Percentiles rank a stretch among this genome's conserved stretches.
Conservation (phyloP, 306 rosid species). For the Prunus dulcis region DNA sequence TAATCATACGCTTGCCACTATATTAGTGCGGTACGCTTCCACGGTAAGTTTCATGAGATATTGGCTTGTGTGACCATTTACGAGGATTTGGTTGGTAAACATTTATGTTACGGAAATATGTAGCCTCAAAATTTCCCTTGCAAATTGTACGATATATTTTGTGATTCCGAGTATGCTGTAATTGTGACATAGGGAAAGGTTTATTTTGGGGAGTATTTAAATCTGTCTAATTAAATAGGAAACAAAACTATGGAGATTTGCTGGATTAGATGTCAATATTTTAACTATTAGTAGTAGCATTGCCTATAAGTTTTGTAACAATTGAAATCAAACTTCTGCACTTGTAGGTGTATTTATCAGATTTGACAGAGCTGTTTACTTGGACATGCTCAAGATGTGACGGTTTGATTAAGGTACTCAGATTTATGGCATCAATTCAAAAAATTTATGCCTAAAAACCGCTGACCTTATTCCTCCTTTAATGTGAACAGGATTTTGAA, state of each 20-base stretch:
- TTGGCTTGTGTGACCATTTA: background rate
- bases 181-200: constrained; percentile 10
- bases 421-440: constrained; percentile 14
- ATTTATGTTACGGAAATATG: background rate
- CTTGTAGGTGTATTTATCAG: constrained; percentile 86
- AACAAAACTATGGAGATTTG: background rate
- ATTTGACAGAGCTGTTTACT: constrained; percentile 77
- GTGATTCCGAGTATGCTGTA: constrained; percentile 3
- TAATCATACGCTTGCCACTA: constrained; percentile 77
- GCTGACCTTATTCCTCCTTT: constrained; percentile 24
- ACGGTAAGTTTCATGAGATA: constrained; percentile 50
- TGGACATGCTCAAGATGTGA: constrained; percentile 87
- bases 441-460: background rate
- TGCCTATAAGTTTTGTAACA: background rate
- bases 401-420: constrained; percentile 75
- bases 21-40: constrained; percentile 78
- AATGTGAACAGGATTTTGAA: constrained; percentile 80
- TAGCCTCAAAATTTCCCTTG: constrained; percentile 1
- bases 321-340: constrained; percentile 27
- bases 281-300: background rate
- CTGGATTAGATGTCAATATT: background rate
- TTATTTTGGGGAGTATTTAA: constrained; percentile 15
- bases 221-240: background rate
- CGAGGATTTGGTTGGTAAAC: background rate
- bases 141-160: background rate